Evolutionary conservation across 768 basidiomycete genomes (phyloP), one percentile per base, ranked within the genome.

Genomic region (Serendipita sp.): DNA sequence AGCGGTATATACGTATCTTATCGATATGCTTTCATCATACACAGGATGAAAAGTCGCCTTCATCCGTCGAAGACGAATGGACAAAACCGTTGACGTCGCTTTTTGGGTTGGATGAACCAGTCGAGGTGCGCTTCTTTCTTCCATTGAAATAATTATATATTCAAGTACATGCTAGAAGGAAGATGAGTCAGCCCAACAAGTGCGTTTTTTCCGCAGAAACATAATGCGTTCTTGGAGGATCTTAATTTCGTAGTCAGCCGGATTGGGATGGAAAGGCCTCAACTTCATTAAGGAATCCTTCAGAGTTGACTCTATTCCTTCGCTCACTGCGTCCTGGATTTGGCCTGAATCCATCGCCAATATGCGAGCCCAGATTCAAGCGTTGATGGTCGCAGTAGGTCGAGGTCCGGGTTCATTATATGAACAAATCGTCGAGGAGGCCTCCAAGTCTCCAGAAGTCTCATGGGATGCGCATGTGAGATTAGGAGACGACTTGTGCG

Each of bases 381-480:
- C 65, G 3, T 51, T 69, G 24, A 30, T 69, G 7, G 60, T 67
- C 11, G 69, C 69, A 61, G 64, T 69, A 17, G 62, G 60, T 5
- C 41, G 67, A 3, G 69, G 68, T 34, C 64, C 68, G 4, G 69
- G 68, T 1, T 69, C 69, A 22, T 63, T 69, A n/a, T 69, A 65
- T 58, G 63, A 62, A n/a, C 61, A 69, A 42, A 65, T 69, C 14
- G 65, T 67, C 22, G 61, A 67, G 44, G 65, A 65, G n/a, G 51
- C 65, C 3, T 62, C 64, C 2, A 66, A 71, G 56, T 9, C 66
- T 48, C 71, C 71, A 13, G 71, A 72, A 53, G 42, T 67, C 24
- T 64, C 67, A 16, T 72, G 69, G 68, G 71, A 72, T 58, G 71
- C 71, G 0, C 41, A 61, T 3, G 71, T 72, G 2, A 56, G 71